phyloP scores from a whole-genome alignment of 805 yeast genomes.

The Sugiyamaella marilandica region DNA sequence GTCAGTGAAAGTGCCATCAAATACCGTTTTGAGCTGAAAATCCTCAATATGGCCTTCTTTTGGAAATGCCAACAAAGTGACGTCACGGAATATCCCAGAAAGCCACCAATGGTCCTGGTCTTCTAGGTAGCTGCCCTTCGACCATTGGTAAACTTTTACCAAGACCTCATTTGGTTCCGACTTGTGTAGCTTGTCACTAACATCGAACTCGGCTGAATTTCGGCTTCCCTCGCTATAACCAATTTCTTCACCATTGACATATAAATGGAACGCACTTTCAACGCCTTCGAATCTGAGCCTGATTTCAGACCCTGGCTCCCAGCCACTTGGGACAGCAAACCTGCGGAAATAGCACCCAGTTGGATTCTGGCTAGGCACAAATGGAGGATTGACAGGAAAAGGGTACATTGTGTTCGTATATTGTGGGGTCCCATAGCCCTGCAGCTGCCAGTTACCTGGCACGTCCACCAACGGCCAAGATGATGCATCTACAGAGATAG shows the following conservation, averaged over 20 bases:
- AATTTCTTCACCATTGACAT: slow-evolving; percentile 29
- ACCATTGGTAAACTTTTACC: slow-evolving; percentile 32
- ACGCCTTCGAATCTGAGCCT: slow-evolving; percentile 36
- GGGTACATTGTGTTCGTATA: slow-evolving; percentile 34
- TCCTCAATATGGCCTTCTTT: slow-evolving; percentile 29
- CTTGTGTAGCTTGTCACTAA: slow-evolving; percentile 13
- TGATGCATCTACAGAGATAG: not conserved
- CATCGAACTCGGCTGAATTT: slow-evolving; percentile 33
- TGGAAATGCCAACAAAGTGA: slow-evolving; percentile 28
- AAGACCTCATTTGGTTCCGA: slow-evolving; percentile 14
- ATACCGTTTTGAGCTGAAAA: slow-evolving; percentile 19
- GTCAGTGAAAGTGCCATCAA: slow-evolving; percentile 8
- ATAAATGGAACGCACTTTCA: slow-evolving; percentile 34
- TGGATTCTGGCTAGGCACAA: slow-evolving; percentile 32
- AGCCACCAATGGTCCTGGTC: slow-evolving; percentile 38
- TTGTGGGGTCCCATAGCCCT: slow-evolving; percentile 34
- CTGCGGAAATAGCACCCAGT: slow-evolving; percentile 31
- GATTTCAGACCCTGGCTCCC: slow-evolving; percentile 20
- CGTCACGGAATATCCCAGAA: slow-evolving; percentile 34
- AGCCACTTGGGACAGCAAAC: slow-evolving; percentile 22
- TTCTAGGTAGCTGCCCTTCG: slow-evolving; percentile 31
- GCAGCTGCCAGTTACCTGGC: slow-evolving; percentile 37
- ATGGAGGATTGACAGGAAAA: slow-evolving; percentile 33
- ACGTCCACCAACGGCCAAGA: slow-evolving; percentile 26
- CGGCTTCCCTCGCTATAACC: slow-evolving; percentile 35